Conservation (phyloP, 202 grass and related monocot species). For the Eragrostis tef region DNA sequence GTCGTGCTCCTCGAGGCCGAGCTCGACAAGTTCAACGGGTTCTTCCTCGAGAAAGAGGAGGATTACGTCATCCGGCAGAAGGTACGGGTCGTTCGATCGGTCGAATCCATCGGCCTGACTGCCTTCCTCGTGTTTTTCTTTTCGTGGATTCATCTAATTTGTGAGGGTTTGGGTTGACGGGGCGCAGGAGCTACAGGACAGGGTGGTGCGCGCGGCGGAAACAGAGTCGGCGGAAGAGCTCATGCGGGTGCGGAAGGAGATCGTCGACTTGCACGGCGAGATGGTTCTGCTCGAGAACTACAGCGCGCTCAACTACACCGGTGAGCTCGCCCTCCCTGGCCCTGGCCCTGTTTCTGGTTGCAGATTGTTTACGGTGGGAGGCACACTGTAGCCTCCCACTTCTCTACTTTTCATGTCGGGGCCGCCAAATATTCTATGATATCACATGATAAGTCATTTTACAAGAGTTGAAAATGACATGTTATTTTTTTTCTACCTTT, state of each 20-base stretch:
- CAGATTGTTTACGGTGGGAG: not conserved
- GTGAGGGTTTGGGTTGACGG: not conserved
- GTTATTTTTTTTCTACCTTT: not conserved
- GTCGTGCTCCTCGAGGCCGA: conserved; percentile 72
- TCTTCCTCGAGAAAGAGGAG: conserved; percentile 89
- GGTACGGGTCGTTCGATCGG: conserved; percentile 29
- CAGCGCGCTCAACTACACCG: conserved; percentile 83
- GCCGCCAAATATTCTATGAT: not conserved
- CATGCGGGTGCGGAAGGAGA: conserved; percentile 71
- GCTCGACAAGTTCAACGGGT: conserved; percentile 79
- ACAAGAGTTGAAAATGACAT: not conserved
- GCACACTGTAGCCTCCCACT: not conserved
- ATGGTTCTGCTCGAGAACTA: conserved; percentile 92
- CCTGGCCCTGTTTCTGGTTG: not conserved
- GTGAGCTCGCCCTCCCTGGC: conserved; percentile 28
- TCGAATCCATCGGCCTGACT: not conserved
- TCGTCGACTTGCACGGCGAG: conserved; percentile 82
- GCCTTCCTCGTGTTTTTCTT: no score
- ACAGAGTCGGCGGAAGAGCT: conserved; percentile 63
- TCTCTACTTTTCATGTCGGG: not conserved
- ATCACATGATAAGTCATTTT: not conserved
- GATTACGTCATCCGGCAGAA: conserved; percentile 88
- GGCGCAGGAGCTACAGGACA: conserved; percentile 68
- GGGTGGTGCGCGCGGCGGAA: conserved; percentile 42
- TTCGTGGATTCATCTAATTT: not conserved